Conservation (phyloP, 2,329 filamentous ascomycete genomes). For the Akanthomyces lecanii region DNA sequence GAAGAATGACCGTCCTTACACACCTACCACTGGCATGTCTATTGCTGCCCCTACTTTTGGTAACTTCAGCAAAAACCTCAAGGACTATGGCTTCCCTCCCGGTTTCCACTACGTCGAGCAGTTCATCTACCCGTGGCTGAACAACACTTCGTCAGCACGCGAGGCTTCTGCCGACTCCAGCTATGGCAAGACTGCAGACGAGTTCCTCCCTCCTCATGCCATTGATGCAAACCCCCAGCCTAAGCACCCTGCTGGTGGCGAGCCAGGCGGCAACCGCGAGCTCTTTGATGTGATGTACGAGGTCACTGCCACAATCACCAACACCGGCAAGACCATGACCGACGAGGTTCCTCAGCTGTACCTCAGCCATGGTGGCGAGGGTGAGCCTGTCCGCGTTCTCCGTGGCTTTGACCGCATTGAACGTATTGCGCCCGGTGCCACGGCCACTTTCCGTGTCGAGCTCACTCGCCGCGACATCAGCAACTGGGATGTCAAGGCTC, state of each 20-base stretch:
- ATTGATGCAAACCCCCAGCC: conserved; percentile 54
- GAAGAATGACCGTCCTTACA: conserved; percentile 47
- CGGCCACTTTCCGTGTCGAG: conserved; percentile 60
- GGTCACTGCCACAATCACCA: conserved; percentile 64
- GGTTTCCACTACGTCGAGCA: conserved; percentile 46
- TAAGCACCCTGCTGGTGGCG: conserved; percentile 45
- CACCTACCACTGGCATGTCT: conserved; percentile 58
- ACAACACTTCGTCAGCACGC: conserved; percentile 54
- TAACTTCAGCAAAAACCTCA: conserved; percentile 56
- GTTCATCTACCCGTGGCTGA: conserved; percentile 70
- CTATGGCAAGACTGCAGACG: conserved; percentile 54
- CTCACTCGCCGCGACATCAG: conserved; percentile 77
- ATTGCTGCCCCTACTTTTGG: conserved; percentile 60
- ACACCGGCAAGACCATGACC: conserved; percentile 61
- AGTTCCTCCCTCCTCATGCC: conserved; percentile 58
- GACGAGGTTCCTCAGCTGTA: conserved; percentile 77
- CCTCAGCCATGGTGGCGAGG: conserved; percentile 71
- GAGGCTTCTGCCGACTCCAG: conserved; percentile 54
- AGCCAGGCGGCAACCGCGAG: conserved; percentile 59
- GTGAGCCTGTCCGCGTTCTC: conserved; percentile 63
- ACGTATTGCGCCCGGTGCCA: conserved; percentile 64
- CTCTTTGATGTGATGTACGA: conserved; percentile 68
- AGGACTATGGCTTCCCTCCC: conserved; percentile 66
- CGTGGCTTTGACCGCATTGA: conserved; percentile 75
- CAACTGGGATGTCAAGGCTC: conserved; percentile 75